Evolutionary conservation across 768 basidiomycete species (phyloP).

Genomic region (Pleurotus tuoliensis): DNA sequence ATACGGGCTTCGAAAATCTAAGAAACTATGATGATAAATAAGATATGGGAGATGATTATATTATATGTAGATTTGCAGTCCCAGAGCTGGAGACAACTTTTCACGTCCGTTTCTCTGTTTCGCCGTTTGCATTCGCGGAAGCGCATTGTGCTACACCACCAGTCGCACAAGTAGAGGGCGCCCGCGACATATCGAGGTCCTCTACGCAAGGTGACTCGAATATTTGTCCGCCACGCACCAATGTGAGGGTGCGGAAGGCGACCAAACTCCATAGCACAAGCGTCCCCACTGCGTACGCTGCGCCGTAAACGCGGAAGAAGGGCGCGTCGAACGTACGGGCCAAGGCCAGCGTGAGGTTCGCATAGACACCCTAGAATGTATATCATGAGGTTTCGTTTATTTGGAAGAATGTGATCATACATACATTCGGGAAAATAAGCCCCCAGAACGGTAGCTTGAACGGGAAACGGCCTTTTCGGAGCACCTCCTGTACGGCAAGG

Average conservation of each 20-base stretch:
- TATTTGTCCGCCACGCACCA: slow-evolving; percentile 31
- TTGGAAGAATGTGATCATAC: slow-evolving; percentile 15
- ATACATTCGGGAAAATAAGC: slow-evolving; percentile 66
- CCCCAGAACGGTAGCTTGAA: slow-evolving; percentile 66
- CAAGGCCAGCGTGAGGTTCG: slow-evolving; percentile 56
- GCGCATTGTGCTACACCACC: not conserved
- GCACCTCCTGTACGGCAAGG: slow-evolving; percentile 40
- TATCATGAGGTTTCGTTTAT: not conserved
- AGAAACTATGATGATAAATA: too few species aligned
- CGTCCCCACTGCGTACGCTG: slow-evolving; percentile 47
- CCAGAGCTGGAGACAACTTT: too few species aligned
- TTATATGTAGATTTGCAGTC: too few species aligned
- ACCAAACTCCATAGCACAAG: slow-evolving; percentile 52
- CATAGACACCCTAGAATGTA: slow-evolving; percentile 53
- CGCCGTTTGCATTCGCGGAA: not conserved
- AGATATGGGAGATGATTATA: too few species aligned
- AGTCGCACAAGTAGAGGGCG: not conserved
- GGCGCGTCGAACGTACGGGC: slow-evolving; percentile 43
- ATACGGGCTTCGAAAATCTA: too few species aligned
- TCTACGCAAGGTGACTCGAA: slow-evolving; percentile 41
- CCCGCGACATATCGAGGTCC: slow-evolving; percentile 20
- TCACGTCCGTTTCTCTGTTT: not conserved
- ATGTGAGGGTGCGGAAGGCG: slow-evolving; percentile 34
- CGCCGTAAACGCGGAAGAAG: slow-evolving; percentile 56
- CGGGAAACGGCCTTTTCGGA: slow-evolving; percentile 36